Conservation (phyloP, 108 stramenopile genomes). For the Schizochytrium sp. region DNA sequence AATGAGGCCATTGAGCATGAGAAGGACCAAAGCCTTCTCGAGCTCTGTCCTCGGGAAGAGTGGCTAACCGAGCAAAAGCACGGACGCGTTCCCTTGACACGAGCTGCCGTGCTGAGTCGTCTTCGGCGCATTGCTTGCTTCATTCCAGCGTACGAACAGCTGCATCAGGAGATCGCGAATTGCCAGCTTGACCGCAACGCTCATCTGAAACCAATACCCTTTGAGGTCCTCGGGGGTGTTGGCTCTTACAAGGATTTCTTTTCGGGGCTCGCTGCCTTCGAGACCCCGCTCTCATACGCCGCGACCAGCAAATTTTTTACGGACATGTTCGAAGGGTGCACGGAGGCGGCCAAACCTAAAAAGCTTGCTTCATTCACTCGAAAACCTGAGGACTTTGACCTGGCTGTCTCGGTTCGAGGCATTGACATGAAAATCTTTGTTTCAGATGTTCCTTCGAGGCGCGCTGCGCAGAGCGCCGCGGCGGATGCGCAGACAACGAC, state of each 20-base stretch:
- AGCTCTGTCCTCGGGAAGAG: neutral
- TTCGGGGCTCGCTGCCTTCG: too few relatives aligned
- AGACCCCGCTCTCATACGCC: too few relatives aligned
- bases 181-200: conserved; percentile 1
- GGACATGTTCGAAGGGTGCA: neutral
- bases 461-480: too few relatives aligned
- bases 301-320: neutral
- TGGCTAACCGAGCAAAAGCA: neutral
- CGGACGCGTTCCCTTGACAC: neutral
- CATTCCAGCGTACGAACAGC: neutral
- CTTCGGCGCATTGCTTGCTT: conserved; percentile 14
- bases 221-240: neutral
- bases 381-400: neutral
- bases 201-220: neutral
- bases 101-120: neutral
- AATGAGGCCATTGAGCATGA: neutral
- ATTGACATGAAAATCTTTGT: neutral
- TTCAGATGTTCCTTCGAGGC: neutral
- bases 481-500: too few relatives aligned
- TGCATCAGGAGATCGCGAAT: neutral
- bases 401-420: neutral
- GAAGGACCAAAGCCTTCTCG: neutral
- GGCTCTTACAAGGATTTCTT: neutral
- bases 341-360: neutral
- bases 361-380: neutral